Evolutionary conservation across 768 basidiomycete genomes (phyloP).

Genomic region (Pleurotus ostreatus): DNA sequence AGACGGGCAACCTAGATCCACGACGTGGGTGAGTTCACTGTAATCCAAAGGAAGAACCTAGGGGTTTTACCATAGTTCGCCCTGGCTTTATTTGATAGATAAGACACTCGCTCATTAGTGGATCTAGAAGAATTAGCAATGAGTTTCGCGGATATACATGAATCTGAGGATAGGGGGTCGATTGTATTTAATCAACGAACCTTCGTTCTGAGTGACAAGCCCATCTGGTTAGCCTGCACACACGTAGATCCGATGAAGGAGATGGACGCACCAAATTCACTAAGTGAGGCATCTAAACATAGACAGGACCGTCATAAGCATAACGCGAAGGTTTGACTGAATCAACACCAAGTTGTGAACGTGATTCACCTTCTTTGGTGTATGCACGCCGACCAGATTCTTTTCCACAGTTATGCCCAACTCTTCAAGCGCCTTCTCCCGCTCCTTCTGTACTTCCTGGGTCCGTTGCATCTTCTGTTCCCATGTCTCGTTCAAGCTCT

Average conservation of each 20-base stretch:
- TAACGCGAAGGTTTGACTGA: conserved; percentile 9
- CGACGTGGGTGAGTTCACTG: neutral
- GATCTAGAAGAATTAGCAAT: conserved; percentile 50
- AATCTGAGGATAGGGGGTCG: conserved; percentile 10
- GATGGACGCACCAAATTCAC: conserved; percentile 77
- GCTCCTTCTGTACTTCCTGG: conserved; percentile 92
- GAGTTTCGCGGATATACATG: neutral
- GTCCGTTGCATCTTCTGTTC: conserved; percentile 90
- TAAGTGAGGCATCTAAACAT: conserved; percentile 80
- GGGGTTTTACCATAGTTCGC: conserved; percentile 15
- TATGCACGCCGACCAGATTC: conserved; percentile 94
- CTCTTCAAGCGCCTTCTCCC: conserved; percentile 97
- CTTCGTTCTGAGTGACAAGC: conserved; percentile 57
- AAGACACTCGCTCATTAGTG: conserved; percentile 93
- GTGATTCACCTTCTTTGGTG: conserved; percentile 83
- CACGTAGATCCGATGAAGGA: conserved; percentile 7
- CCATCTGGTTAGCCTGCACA: conserved; percentile 13
- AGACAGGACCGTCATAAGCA: conserved; percentile 12
- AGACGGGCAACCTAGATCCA: conserved; percentile 72
- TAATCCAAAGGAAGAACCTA: neutral
- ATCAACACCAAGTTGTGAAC: conserved; percentile 4
- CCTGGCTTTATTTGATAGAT: conserved; percentile 84
- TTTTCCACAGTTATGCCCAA: conserved; percentile 97
- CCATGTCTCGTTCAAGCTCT: conserved; percentile 83
- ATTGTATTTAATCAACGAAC: conserved; percentile 30